Percentiles rank a stretch among this genome's conserved stretches.
Conservation (phyloP, 2,329 filamentous ascomycete species). For the Coleophoma crateriformis region DNA sequence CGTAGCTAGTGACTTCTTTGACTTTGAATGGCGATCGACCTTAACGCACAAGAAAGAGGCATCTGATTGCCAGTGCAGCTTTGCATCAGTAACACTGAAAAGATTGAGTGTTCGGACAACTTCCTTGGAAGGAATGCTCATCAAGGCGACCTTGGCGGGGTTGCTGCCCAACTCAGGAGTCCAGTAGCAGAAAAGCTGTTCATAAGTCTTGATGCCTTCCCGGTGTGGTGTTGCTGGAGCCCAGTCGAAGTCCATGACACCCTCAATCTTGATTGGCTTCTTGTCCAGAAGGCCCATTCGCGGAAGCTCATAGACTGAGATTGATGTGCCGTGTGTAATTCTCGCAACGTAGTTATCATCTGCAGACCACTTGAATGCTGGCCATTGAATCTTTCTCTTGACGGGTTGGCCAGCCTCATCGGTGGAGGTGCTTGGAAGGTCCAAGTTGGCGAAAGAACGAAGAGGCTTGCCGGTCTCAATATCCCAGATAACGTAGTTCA, state of each 20-base stretch:
- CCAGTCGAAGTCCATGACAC: conserved; percentile 98
- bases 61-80: conserved; percentile 98
- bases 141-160: conserved; percentile 92
- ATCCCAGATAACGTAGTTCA: conserved; percentile 99
- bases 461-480: conserved; percentile 84
- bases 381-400: conserved; percentile 96
- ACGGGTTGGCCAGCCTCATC: conserved; percentile 58
- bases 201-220: conserved; percentile 83
- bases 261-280: conserved; percentile 91
- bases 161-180: conserved; percentile 97
- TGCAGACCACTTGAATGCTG: conserved; percentile 98
- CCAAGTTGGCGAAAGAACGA: conserved; percentile 88
- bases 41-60: conserved; percentile 94
- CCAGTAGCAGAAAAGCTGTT: conserved; percentile 98
- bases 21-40: conserved; percentile 97
- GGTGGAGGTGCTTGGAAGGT: conserved; percentile 58
- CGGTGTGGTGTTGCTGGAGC: conserved; percentile 76
- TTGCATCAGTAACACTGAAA: conserved; percentile 96
- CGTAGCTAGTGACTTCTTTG: conserved; percentile 95
- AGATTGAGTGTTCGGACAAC: conserved; percentile 91
- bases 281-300: conserved; percentile 88
- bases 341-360: conserved; percentile 97
- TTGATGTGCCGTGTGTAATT: conserved; percentile 80
- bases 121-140: conserved; percentile 94
- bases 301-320: conserved; percentile 86